Base-by-base conservation (phyloP, 1,284 basidiomycete genomes). In the Hypsizygus ulmarius region DNA sequence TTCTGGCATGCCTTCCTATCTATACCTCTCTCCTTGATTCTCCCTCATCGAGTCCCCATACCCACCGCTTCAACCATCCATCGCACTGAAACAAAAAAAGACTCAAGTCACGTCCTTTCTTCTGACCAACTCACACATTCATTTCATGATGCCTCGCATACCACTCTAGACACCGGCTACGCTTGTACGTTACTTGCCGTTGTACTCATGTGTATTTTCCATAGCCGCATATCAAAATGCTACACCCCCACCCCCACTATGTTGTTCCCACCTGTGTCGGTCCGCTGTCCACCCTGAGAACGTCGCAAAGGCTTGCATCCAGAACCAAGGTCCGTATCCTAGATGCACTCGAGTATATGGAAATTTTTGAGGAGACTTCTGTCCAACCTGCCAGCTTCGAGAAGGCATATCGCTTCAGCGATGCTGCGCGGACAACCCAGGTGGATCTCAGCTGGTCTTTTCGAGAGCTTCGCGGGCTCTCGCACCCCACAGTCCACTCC, bases 81-180 rank as follows among this genome's bases (percentile, higher is more conserved):
- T 8, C 15, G 16, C 41, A 14, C 30, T 40, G 37, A 19, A 32
- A n/a, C n/a, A n/a, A 11, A 45, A 49, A 27, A 30, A 35, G 39
- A 32, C 19, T 11, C 7, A 16, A 37, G 28, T 38, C 45, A 54
- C 50, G 50, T 38, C 47, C 45, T 39, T 50, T 33, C 28, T 30
- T 40, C 47, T 41, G 47, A 42, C 34, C 30, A 32, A 14, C 38
- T 29, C 43, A 45, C 54, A 52, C 58, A 50, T 49, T 54, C 58
- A 51, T 52, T 57, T 49, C 52, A 43, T 57, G 49, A 48, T 57
- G 47, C 47, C 41, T 30, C 50, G 55, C 61, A 62, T 57, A 57
- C 55, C 55, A 62, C 51, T 49, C 49, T 60, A 59, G 59, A 64
- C 44, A 54, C 52, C 59, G 58, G 54, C 46, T 46, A 46, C 41